Evolutionary conservation across 2,329 filamentous ascomycete species (phyloP).

Genomic region (Bipolaris cookei): DNA sequence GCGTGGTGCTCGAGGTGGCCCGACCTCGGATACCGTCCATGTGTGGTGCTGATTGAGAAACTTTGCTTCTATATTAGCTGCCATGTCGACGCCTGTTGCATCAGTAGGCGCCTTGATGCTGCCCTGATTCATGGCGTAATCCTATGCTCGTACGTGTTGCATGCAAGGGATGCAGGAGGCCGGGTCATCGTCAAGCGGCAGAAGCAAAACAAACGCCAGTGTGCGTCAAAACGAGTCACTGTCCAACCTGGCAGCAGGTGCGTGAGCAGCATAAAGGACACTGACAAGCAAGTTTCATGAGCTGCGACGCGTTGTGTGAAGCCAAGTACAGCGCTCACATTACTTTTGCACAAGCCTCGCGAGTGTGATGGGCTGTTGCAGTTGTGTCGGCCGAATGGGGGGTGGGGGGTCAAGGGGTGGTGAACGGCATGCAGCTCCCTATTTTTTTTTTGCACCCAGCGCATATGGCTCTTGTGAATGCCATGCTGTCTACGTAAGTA

Average conservation of each 20-base stretch:
- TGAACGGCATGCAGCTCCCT: constrained; percentile 9
- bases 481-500: constrained; percentile 4
- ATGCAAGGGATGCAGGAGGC: constrained; percentile 18
- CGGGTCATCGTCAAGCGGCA: constrained; percentile 22
- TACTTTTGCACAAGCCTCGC: not conserved
- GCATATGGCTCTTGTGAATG: constrained; percentile 11
- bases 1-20: constrained; percentile 29
- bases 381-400: constrained; percentile 5
- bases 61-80: constrained; percentile 33
- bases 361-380: not conserved
- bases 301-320: constrained; percentile 15
- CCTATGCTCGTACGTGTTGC: constrained; percentile 16
- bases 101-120: constrained; percentile 24
- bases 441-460: constrained; percentile 2
- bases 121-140: constrained; percentile 19
- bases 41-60: constrained; percentile 21
- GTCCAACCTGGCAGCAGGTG: constrained; percentile 14
- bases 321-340: constrained; percentile 9
- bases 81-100: constrained; percentile 25
- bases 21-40: constrained; percentile 29
- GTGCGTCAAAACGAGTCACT: constrained; percentile 29
- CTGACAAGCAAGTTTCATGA: constrained; percentile 22
- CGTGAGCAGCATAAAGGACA: constrained; percentile 24
- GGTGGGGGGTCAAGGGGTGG: not conserved
- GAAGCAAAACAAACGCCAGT: constrained; percentile 22